Conservation (phyloP, 2,329 filamentous ascomycete genomes). For the Phialocephala subalpina region DNA sequence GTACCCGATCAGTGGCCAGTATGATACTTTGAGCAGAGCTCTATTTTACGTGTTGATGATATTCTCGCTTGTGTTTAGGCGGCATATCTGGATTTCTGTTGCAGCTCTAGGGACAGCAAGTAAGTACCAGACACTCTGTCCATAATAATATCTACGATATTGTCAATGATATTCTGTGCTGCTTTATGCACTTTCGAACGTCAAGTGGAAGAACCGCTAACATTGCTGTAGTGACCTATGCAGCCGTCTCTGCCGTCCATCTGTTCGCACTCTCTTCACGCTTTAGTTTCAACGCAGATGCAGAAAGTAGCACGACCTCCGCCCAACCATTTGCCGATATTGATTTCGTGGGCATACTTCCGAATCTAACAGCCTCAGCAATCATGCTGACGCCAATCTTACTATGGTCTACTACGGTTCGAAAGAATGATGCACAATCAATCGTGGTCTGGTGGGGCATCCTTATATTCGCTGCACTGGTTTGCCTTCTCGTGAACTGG, state of each 20-base stretch:
- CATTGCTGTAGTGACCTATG: constrained; percentile 11
- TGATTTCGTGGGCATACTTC: constrained; percentile 20
- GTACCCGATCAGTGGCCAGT: constrained; percentile 1
- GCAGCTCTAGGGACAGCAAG: constrained; percentile 1
- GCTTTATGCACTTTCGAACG: not conserved
- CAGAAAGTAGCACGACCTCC: not conserved
- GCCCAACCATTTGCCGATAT: constrained; percentile 3
- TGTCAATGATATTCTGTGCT: not conserved
- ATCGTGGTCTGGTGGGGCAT: constrained; percentile 23
- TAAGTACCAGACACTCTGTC: not conserved
- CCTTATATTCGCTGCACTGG: constrained; percentile 3
- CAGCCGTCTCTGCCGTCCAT: constrained; percentile 18
- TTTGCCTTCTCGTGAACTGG: not conserved
- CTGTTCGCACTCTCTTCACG: constrained; percentile 14
- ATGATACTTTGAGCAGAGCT: not conserved
- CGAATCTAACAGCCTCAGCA: constrained; percentile 20
- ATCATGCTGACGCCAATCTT: constrained; percentile 28
- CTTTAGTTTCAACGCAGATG: constrained; percentile 3
- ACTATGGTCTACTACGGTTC: constrained; percentile 22
- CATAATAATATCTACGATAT: not conserved
- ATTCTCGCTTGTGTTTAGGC: constrained; percentile 2
- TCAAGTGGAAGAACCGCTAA: not conserved
- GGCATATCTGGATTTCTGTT: constrained; percentile 6
- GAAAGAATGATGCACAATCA: constrained; percentile 17
- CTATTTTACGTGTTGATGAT: constrained; percentile 4